Base-by-base conservation (phyloP, 192 early-diverging fungal species). In the Paraglomus brasilianum region DNA sequence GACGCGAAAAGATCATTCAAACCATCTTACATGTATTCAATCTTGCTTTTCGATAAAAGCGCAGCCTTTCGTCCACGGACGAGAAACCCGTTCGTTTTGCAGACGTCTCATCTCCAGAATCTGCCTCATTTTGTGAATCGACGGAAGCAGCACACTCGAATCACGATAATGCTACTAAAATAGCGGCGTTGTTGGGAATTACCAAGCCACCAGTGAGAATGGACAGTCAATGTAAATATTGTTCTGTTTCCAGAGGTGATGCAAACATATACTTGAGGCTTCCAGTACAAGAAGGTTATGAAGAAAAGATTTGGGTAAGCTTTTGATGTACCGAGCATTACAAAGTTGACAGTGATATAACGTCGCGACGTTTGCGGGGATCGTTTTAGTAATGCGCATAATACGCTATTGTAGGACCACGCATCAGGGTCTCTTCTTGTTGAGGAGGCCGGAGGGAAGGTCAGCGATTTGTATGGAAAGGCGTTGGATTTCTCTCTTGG, bases 141-240 rank as follows among this genome's bases (percentile, higher is more conserved):
- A 93, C 96, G 45, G 96, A 97, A 76, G 76, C 92, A 22, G 91
- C 85, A 22, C 97, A 99, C 77, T 90, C 94, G 5, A 88, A 87
- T 53, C 97, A 99, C 63, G 78, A 78, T 24, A 91, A 95, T 53
- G 82, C 89, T 19, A 87, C 84, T 17, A 72, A 84, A 58, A 95
- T 99, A 78, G 88, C 88, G 36, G 64, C 79, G n/a, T 57, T 86
- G 7, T 77, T 99, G 19, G 88, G 87, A n/a, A 97, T 98, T 70
- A 87, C 86, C 7, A 82, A 84, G 48, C 69, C 84, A 38, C 79
- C 93, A 1, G 82, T 96, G 9, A 87, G 97, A 24, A 97, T 99
- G 92, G 97, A 99, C 78, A 91, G 89, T 69, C 96, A 98, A 81
- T 95, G 93, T 84, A 99, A 99, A 77, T 99, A 99, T 73, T 92